phyloP scores from a whole-genome alignment of 306 rosid species.

The Adenanthera pavonina region DNA sequence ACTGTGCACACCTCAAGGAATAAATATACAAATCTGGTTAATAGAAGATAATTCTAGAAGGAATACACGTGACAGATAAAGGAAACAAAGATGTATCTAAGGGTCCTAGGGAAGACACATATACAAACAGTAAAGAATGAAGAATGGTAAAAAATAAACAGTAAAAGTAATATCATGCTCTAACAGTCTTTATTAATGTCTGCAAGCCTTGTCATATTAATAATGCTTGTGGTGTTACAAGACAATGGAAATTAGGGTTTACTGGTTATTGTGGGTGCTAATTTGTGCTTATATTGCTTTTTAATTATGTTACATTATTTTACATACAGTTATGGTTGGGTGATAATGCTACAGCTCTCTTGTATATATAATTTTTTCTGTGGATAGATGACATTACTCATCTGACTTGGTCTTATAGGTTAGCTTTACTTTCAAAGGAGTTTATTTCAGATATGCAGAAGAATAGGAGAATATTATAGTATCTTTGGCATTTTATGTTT shows the following conservation, averaged over 20 bases:
- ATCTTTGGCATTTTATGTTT: neutral
- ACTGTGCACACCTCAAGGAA: too few species aligned
- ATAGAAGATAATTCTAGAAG: too few species aligned
- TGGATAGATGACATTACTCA: constrained; percentile 2
- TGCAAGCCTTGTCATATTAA: constrained; percentile 4
- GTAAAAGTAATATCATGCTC: too few species aligned
- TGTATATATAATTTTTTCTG: neutral
- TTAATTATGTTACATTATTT: neutral
- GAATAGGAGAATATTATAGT: neutral
- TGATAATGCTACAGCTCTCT: constrained; percentile 15
- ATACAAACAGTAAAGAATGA: too few species aligned
- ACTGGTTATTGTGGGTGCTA: constrained; percentile 14
- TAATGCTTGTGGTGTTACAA: constrained; percentile 12
- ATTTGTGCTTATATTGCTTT: constrained; percentile 15
- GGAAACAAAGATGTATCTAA: too few species aligned
- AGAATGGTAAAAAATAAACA: too few species aligned
- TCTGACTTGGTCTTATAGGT: constrained; percentile 20
- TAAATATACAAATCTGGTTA: too few species aligned
- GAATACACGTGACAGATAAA: too few species aligned
- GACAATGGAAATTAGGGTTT: neutral
- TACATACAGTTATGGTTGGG: neutral
- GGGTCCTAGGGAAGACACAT: too few species aligned
- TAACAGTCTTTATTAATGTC: neutral
- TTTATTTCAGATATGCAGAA: neutral
- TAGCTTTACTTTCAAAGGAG: neutral